Base-by-base conservation (phyloP, 2,329 filamentous ascomycete species). In the Ramichloridium luteum region DNA sequence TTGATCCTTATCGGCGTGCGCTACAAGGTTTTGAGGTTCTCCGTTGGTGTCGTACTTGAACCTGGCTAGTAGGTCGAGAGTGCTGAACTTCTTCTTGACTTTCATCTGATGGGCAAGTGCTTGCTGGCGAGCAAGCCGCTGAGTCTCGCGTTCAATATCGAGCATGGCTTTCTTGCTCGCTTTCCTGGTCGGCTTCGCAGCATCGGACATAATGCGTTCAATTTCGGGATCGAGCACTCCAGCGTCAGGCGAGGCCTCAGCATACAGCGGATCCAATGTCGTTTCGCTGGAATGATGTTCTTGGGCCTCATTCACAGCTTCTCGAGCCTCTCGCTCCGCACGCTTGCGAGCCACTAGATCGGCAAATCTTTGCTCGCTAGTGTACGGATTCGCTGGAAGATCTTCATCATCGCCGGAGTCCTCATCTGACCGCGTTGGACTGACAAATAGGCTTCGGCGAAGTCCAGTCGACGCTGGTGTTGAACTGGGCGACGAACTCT, bases 111-210 rank as follows among this genome's bases (percentile, higher is more conserved):
- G 86, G 1, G 81, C 74, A 29, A 98, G 69, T 56, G 96, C 88
- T 72, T 93, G 81, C 51, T 80, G 92, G 43, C 90, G 72, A 44
- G 74, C 78, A 61, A 98, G 73, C 16, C 90, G 75, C 60, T 98
- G 90, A 1, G 88, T 94, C 58, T 98, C 90, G 36, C 84, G 74
- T 47, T 80, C 80, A 79, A 98, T 94, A 45, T 96, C 88, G 52
- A 94, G 83, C 25, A 94, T 55, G 0, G 90, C 90, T 59, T 85
- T 94, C 61, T 88, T 96, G 62, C 86, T 88, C 0, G 90, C 86
- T 53, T 90, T 93, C 9, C 90, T 73, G 6, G 72, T 69, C 4
- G 84, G 77, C 3, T 78, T 74, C 15, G 70, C 65, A n/a, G 51
- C 49, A 23, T 53, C 51, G 4, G 49, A 53, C 38, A 54, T 44